Percentiles rank a stretch among this genome's conserved stretches.
These are phyloP conservation scores for Phaeolepiota aurea DNA, from an alignment of 768 basidiomycete genomes.

Conservation along the genomic window DNA sequence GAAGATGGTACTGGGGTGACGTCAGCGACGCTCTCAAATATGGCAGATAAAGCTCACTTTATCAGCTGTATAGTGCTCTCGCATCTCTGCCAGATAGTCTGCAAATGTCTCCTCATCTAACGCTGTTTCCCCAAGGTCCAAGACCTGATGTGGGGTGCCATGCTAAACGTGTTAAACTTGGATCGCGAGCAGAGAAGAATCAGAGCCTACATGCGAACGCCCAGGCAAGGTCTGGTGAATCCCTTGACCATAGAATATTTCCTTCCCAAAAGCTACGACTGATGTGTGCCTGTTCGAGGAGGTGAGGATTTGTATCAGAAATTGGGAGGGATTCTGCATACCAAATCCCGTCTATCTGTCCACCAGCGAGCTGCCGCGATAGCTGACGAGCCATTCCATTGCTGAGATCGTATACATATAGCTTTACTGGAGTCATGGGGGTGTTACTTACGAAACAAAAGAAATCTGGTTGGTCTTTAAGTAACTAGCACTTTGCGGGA, in stretches of 20 bases:
- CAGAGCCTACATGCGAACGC: slow-evolving; percentile 58
- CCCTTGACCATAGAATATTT: slow-evolving; percentile 88
- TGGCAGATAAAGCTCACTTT: slow-evolving; percentile 44
- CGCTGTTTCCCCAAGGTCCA: slow-evolving; percentile 73
- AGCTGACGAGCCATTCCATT: slow-evolving; percentile 76
- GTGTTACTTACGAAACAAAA: too few relatives aligned
- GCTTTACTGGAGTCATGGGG: slow-evolving; percentile 50
- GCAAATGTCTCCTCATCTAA: slow-evolving; percentile 81
- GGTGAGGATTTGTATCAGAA: not conserved
- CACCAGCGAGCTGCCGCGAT: slow-evolving; percentile 75
- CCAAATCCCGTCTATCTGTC: slow-evolving; percentile 94
- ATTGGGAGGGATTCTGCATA: slow-evolving; percentile 20
- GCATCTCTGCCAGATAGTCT: slow-evolving; percentile 74
- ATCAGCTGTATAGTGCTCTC: slow-evolving; percentile 79
- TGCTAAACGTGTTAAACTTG: slow-evolving; percentile 34
- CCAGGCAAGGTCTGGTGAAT: slow-evolving; percentile 69
- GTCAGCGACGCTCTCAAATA: slow-evolving; percentile 3
- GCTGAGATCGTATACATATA: slow-evolving; percentile 90
- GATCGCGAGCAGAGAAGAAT: not conserved
- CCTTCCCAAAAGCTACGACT: slow-evolving; percentile 78
- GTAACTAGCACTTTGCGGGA: too few relatives aligned
- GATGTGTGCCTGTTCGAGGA: slow-evolving; percentile 72
- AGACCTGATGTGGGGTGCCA: slow-evolving; percentile 59
- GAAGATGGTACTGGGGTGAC: slow-evolving; percentile 62
- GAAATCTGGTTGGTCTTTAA: too few relatives aligned